Evolutionary conservation across 106 monocot species (phyloP).

Genomic region (Dioscorea alata): DNA sequence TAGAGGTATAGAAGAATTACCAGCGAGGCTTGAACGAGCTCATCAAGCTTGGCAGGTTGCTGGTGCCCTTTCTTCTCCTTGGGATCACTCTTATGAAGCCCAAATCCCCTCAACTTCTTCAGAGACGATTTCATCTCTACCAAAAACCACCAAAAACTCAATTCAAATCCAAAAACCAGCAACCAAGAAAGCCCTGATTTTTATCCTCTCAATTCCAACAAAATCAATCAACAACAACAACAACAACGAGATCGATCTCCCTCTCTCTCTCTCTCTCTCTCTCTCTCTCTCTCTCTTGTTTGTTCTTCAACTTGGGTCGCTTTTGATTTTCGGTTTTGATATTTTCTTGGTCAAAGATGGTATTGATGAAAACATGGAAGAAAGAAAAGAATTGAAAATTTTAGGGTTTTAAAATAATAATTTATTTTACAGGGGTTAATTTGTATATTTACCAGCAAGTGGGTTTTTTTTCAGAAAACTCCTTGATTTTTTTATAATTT

Average conservation of each 20-base stretch:
- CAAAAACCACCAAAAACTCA: neutral
- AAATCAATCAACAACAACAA: neutral
- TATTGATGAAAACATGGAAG: neutral
- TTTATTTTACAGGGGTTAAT: too few relatives aligned
- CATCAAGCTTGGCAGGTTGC: neutral
- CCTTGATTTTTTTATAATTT: too few relatives aligned
- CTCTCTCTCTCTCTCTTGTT: neutral
- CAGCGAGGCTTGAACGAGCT: neutral
- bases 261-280: too few relatives aligned
- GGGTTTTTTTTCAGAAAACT: too few relatives aligned
- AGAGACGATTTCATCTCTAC: slow-evolving; percentile 1
- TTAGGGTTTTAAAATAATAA: too few relatives aligned
- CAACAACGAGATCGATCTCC: neutral
- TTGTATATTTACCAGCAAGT: too few relatives aligned
- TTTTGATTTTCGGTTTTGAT: neutral
- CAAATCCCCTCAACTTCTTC: neutral
- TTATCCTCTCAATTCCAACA: neutral
- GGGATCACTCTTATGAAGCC: neutral
- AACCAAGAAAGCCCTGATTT: neutral
- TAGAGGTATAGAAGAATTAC: neutral
- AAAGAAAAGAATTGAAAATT: neutral
- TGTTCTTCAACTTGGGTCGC: neutral
- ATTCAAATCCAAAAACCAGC: neutral
- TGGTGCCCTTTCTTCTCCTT: neutral
- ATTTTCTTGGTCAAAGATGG: neutral